phyloP scores from a whole-genome alignment of 257 asterid species.

The Solanum pennellii region DNA sequence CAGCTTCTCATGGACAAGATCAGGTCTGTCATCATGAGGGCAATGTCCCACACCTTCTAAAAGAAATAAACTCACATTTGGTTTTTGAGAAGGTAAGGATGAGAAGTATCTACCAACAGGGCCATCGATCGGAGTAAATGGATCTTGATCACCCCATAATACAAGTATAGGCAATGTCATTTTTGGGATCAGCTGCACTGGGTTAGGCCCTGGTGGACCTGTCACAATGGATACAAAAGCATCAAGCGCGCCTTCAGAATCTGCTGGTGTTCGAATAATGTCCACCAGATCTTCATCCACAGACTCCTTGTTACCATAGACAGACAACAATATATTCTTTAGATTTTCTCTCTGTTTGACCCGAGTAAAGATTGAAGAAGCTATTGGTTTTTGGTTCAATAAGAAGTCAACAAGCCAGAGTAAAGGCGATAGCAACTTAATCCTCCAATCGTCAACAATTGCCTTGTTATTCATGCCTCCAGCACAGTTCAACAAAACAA shows the following conservation, averaged over 20 bases:
- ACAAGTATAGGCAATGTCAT: constrained; percentile 53
- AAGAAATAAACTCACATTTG: constrained; percentile 47
- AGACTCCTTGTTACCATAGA: constrained; percentile 67
- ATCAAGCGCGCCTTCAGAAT: constrained; percentile 87
- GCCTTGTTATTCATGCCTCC: constrained; percentile 99
- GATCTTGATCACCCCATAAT: constrained; percentile 81
- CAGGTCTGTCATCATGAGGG: constrained; percentile 93
- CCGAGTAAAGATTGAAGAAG: constrained; percentile 49
- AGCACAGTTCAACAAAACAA: constrained; percentile 81
- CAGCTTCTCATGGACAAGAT: constrained; percentile 66
- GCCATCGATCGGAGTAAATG: constrained; percentile 85
- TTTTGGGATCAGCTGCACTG: constrained; percentile 55
- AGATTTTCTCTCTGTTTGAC: constrained; percentile 59
- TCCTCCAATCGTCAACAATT: constrained; percentile 95
- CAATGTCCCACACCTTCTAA: constrained; percentile 91
- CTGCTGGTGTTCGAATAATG: constrained; percentile 76
- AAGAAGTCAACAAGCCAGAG: constrained; percentile 80
- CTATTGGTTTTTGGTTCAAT: constrained; percentile 54
- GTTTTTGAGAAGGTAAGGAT: constrained; percentile 28
- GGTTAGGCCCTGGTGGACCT: constrained; percentile 94
- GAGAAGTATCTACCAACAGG: constrained; percentile 93
- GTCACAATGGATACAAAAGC: constrained; percentile 91
- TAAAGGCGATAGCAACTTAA: constrained; percentile 61
- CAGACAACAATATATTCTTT: constrained; percentile 44
- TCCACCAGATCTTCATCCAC: constrained; percentile 89